phyloP scores from a whole-genome alignment of 768 basidiomycete genomes.

The Amanita molliuscula region DNA sequence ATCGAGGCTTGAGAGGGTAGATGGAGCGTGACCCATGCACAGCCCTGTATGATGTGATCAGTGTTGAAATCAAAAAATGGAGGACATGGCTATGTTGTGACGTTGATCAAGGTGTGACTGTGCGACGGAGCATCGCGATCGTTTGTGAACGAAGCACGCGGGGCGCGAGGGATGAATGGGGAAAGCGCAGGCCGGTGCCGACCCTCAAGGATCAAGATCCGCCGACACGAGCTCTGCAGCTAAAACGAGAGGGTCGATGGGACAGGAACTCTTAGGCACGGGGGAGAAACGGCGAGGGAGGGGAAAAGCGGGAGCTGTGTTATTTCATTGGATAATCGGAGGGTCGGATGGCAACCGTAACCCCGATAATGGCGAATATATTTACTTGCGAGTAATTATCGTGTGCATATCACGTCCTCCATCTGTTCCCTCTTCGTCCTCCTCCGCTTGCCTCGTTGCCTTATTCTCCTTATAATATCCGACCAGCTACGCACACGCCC shows the following conservation, averaged over 20 bases:
- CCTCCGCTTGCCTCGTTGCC: not conserved
- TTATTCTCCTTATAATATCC: conserved; percentile 6
- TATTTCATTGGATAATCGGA: conserved; percentile 2
- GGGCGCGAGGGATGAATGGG: not conserved
- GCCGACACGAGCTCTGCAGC: not conserved
- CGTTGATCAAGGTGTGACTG: not conserved
- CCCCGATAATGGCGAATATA: conserved; percentile 4
- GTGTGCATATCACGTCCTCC: not conserved
- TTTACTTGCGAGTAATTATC: not conserved
- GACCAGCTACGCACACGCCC: not conserved
- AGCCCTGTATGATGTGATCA: conserved; percentile 5
- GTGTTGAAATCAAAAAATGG: not conserved
- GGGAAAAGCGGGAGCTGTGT: conserved; percentile 1
- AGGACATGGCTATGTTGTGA: not conserved
- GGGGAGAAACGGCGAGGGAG: not conserved
- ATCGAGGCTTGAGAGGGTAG: not conserved
- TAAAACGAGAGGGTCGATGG: not conserved
- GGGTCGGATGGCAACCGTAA: conserved; percentile 7
- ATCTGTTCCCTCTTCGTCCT: not conserved
- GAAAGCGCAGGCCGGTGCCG: not conserved
- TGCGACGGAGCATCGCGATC: not conserved
- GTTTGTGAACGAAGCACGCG: not conserved
- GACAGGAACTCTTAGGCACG: not conserved
- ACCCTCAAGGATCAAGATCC: conserved; percentile 1
- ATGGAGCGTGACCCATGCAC: not conserved